phyloP scores from a whole-genome alignment of 2,329 filamentous ascomycete species.

The Apiospora koreana region DNA sequence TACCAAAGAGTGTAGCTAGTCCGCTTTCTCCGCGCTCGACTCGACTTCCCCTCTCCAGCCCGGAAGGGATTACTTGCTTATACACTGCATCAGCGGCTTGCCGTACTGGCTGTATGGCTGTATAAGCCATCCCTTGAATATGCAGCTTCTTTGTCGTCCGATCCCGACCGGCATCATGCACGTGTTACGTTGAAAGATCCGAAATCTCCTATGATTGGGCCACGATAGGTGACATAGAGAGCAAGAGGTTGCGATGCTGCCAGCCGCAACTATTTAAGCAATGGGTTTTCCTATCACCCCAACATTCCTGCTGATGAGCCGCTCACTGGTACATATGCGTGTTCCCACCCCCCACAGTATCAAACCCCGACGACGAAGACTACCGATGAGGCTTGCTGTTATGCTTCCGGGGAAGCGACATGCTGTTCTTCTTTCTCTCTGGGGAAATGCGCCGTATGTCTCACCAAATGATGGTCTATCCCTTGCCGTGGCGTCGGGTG shows the following conservation, averaged over 20 bases:
- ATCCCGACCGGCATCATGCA: background rate
- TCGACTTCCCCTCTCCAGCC: background rate
- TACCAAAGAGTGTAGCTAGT: background rate
- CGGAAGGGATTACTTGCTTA: background rate
- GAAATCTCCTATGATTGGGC: background rate
- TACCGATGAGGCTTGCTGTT: background rate
- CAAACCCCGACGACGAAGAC: background rate
- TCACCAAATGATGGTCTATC: background rate
- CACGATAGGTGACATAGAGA: background rate
- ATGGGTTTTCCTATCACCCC: background rate
- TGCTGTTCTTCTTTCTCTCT: background rate
- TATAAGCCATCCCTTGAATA: background rate
- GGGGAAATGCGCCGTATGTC: background rate
- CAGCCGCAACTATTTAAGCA: background rate
- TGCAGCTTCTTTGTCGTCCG: conserved; percentile 3
- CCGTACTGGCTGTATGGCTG: background rate
- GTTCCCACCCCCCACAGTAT: background rate
- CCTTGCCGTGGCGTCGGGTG: background rate
- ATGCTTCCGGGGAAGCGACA: no score
- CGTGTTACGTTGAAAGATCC: background rate
- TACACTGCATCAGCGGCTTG: background rate
- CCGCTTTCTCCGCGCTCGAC: background rate
- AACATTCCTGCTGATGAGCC: background rate
- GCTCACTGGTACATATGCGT: background rate
- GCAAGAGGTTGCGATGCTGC: background rate